phyloP scores from a whole-genome alignment of 75 land plant species.

The Azolla pinnata region DNA sequence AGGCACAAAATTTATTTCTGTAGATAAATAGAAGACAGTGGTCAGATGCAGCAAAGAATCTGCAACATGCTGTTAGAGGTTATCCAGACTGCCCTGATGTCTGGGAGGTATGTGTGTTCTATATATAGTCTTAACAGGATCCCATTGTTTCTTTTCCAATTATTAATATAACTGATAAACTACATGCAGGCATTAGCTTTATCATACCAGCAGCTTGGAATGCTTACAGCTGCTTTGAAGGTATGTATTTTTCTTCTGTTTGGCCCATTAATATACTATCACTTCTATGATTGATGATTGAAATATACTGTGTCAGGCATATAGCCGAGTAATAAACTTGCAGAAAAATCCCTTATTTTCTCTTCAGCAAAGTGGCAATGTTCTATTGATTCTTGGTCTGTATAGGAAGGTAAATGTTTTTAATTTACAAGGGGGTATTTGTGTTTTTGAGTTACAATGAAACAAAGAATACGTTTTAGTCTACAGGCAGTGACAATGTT shows the following conservation, averaged over 20 bases:
- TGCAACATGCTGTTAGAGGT: constrained; percentile 93
- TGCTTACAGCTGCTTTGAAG: constrained; percentile 94
- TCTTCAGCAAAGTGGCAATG: constrained; percentile 72
- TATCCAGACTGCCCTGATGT: constrained; percentile 62
- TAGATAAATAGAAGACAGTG: constrained; percentile 66
- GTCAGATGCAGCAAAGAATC: constrained; percentile 73
- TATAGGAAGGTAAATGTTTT: constrained; percentile 64
- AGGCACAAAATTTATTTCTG: background rate
- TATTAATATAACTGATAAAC: no score
- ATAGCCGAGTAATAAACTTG: constrained; percentile 67
- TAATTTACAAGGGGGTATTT: no score
- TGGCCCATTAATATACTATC: background rate
- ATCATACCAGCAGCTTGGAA: constrained; percentile 84
- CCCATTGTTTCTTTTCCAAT: constrained; percentile 1
- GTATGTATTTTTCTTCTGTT: constrained; percentile 17
- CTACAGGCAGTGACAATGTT: constrained; percentile 66
- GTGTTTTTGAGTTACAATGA: background rate
- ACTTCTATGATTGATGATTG: background rate
- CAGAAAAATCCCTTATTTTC: constrained; percentile 49
- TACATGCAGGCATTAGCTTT: constrained; percentile 69
- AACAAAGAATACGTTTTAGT: background rate
- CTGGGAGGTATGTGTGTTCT: constrained; percentile 62
- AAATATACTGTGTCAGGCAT: constrained; percentile 44
- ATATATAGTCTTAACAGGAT: background rate
- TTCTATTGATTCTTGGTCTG: constrained; percentile 57